Evolutionary conservation across 495 filamentous ascomycete species (phyloP).

Genomic region (Neurospora sp.): DNA sequence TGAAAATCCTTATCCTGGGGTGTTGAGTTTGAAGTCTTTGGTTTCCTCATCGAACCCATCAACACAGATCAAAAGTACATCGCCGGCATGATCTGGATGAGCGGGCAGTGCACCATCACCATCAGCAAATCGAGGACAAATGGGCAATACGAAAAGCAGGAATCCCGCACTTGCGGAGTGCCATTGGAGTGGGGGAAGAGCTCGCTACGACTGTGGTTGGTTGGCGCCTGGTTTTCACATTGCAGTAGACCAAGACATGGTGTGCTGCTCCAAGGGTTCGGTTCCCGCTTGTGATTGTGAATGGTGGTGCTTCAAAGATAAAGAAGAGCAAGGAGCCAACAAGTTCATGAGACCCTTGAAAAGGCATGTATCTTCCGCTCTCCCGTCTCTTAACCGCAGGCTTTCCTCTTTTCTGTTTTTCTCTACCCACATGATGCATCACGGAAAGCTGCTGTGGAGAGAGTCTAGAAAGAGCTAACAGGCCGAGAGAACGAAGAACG

Average conservation of each 20-base stretch:
- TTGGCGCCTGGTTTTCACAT: background rate
- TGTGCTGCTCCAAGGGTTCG: background rate
- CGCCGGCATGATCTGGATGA: background rate
- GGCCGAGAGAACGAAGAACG: background rate
- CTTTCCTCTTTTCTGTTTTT: background rate
- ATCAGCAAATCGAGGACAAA: background rate
- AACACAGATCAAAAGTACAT: background rate
- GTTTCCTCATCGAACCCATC: background rate
- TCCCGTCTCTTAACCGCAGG: background rate
- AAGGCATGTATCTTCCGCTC: background rate
- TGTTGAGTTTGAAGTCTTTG: background rate
- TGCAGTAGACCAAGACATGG: background rate
- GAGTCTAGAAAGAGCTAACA: background rate
- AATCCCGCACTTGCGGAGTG: background rate
- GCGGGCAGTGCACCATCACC: background rate
- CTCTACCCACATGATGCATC: background rate
- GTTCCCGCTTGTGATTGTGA: background rate
- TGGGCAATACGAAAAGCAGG: background rate
- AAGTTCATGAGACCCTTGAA: background rate
- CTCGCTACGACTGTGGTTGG: background rate
- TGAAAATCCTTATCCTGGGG: no score
- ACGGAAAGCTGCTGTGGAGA: background rate
- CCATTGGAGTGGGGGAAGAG: background rate
- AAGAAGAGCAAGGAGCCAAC: background rate
- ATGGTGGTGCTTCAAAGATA: background rate